phyloP scores from a whole-genome alignment of 2,329 filamentous ascomycete genomes.

The Fusarium redolens region DNA sequence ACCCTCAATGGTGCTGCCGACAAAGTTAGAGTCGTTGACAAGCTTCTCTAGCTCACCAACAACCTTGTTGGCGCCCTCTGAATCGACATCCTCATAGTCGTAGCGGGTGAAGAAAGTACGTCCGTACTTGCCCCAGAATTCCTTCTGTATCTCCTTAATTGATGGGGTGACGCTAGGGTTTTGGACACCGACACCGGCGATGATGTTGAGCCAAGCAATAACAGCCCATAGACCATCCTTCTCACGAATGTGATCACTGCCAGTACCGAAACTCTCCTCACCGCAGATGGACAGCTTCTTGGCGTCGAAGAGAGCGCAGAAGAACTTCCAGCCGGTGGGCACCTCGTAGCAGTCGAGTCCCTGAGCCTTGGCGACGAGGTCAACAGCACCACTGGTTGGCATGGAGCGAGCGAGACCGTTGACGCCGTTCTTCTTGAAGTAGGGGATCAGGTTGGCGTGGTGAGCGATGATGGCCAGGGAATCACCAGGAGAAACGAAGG shows the following conservation, averaged over 20 bases:
- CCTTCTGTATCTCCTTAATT: slow-evolving; percentile 95
- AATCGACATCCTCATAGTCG: slow-evolving; percentile 96
- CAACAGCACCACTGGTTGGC: slow-evolving; percentile 95
- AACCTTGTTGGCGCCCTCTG: slow-evolving; percentile 90
- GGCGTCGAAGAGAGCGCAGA: slow-evolving; percentile 94
- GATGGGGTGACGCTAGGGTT: slow-evolving; percentile 84
- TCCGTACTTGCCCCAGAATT: slow-evolving; percentile 97
- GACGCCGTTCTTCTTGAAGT: slow-evolving; percentile 97
- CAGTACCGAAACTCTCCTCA: slow-evolving; percentile 97
- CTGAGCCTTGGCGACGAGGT: slow-evolving; percentile 95
- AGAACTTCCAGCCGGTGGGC: slow-evolving; percentile 99
- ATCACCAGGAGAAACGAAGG: slow-evolving; percentile 97
- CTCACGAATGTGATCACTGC: slow-evolving; percentile 98
- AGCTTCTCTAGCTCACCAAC: slow-evolving; percentile 83
- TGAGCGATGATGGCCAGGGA: slow-evolving; percentile 98
- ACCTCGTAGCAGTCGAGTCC: slow-evolving; percentile 94
- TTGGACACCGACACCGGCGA: slow-evolving; percentile 89
- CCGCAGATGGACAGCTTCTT: slow-evolving; percentile 98
- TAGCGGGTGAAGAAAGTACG: slow-evolving; percentile 99
- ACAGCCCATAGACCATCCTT: slow-evolving; percentile 99
- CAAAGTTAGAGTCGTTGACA: slow-evolving; percentile 78
- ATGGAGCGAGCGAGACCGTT: slow-evolving; percentile 96
- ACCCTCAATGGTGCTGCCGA: slow-evolving; percentile 85
- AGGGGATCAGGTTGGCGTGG: slow-evolving; percentile 94
- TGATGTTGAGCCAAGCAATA: slow-evolving; percentile 98